A percentile compares a stretch with the other conserved stretches of the same genome.
Conservation (phyloP, 1,284 basidiomycete species). For the Malassezia caprae region DNA sequence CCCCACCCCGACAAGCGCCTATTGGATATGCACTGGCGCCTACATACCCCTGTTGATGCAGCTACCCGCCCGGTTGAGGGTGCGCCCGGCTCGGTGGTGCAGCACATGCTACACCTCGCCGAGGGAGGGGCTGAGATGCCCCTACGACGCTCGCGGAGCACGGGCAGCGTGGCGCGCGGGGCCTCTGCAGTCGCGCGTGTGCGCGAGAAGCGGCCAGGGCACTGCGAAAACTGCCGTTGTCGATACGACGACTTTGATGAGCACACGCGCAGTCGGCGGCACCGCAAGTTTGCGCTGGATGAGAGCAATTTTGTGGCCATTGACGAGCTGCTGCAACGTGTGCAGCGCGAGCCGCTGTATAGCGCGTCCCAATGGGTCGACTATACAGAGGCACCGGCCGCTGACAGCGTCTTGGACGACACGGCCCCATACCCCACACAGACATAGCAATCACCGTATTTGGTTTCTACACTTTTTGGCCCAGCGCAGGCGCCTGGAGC, state of each 20-base stretch:
- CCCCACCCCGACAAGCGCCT: conserved; percentile 26
- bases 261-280: conserved; percentile 69
- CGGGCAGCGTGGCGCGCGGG: conserved; percentile 23
- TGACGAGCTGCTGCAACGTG: conserved; percentile 65
- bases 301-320: conserved; percentile 70
- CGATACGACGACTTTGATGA: conserved; percentile 84
- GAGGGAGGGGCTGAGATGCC: conserved; percentile 13
- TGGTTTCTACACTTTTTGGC: conserved; percentile 29
- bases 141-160: conserved; percentile 11
- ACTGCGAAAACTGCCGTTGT: conserved; percentile 89
- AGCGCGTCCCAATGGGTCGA: neutral
- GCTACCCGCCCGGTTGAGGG: conserved; percentile 6
- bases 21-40: conserved; percentile 28
- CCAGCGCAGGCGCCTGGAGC: conserved; percentile 34
- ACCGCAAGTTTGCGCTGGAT: conserved; percentile 75
- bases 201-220: conserved; percentile 77
- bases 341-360: conserved; percentile 50
- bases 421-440: neutral
- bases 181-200: conserved; percentile 1
- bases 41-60: conserved; percentile 26
- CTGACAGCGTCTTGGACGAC: neutral
- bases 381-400: neutral
- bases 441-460: neutral
- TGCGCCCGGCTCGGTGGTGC: conserved; percentile 26
- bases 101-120: conserved; percentile 29